These are phyloP conservation scores for Madurella mycetomatis DNA, from an alignment of 2,329 filamentous ascomycete genomes.

Conservation along the genomic window DNA sequence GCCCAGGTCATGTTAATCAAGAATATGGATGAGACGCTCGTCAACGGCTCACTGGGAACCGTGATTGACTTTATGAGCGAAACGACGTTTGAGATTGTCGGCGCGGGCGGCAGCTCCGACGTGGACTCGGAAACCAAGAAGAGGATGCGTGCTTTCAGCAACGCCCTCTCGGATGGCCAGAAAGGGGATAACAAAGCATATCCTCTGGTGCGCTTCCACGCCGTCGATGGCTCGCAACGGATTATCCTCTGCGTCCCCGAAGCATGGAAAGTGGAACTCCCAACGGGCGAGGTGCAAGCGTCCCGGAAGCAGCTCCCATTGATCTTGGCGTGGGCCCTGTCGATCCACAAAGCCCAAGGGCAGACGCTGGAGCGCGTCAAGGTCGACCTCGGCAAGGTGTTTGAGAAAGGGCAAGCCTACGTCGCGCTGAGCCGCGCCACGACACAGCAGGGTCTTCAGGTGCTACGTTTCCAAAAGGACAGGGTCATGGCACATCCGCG, in stretches of 20 bases:
- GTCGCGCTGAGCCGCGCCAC: slow-evolving; percentile 93
- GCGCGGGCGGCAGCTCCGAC: slow-evolving; percentile 37
- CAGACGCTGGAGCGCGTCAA: slow-evolving; percentile 92
- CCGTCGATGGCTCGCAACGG: slow-evolving; percentile 71
- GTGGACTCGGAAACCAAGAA: slow-evolving; percentile 32
- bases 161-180: slow-evolving; percentile 33
- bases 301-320: slow-evolving; percentile 78
- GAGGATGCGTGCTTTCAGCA: slow-evolving; percentile 25
- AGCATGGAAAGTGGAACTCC: slow-evolving; percentile 95
- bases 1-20: slow-evolving; percentile 99
- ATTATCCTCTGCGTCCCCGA: slow-evolving; percentile 80
- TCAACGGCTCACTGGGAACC: slow-evolving; percentile 90
- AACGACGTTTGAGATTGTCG: slow-evolving; percentile 35
- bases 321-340: slow-evolving; percentile 93
- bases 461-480: slow-evolving; percentile 77
- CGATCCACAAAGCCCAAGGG: slow-evolving; percentile 96
- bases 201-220: slow-evolving; percentile 79
- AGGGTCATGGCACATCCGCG: slow-evolving; percentile 94
- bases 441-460: slow-evolving; percentile 79
- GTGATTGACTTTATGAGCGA: slow-evolving; percentile 70
- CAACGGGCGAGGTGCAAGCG: slow-evolving; percentile 88
- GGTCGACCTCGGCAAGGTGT: slow-evolving; percentile 85
- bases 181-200: slow-evolving; percentile 59
- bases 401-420: slow-evolving; percentile 97
- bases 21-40: slow-evolving; percentile 88